Base-by-base conservation (phyloP, 192 early-diverging fungal genomes). In the Haplosporangium gracile region DNA sequence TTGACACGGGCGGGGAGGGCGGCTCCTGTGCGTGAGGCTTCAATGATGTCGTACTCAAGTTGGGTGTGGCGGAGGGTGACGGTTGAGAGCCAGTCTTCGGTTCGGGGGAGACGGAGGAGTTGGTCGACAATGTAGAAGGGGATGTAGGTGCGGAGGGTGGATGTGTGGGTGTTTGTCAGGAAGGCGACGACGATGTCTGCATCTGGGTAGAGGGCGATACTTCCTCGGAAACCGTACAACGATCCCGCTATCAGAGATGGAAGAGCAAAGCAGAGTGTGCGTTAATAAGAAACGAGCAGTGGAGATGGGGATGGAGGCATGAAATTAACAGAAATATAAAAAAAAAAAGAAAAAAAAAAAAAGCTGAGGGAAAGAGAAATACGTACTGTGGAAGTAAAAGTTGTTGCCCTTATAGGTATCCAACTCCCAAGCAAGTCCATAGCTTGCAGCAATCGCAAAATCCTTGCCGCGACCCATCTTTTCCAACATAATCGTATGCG, bases 341-440 rank as follows among this genome's bases (percentile, higher is more conserved):
- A 8, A n/a, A n/a, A n/a, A n/a, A n/a, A n/a, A n/a, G n/a, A 57
- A 26, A 57, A 24, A 57, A 22, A n/a, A 5, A 57, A 55, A 55
- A 55, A 26, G 5, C 0, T 4, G 22, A 26, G n/a, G 51, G 5
- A 49, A 16, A 16, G 47, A 49, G 11, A 49, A 49, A 49, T 49
- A 60, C 55, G 5, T 60, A 60, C 55, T 60, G n/a, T 60, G 55
- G n/a, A 60, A 60, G n/a, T 60, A 60, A 9, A 60, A 60, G 55
- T 60, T 60, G n/a, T 79, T 24, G 4, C 77, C 82, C 51, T 75
- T 78, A 42, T 76, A 84, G 0, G 8, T 20, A 18, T 84, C 77
- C 11, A 75, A 5, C 38, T 70, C 32, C 82, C 77, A 84, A 4
- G 73, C 82, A 29, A 84, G 11, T 1, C 77, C 76, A 39, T 84